phyloP scores from a whole-genome alignment of 257 asterid species.

The Solanum peruvianum region DNA sequence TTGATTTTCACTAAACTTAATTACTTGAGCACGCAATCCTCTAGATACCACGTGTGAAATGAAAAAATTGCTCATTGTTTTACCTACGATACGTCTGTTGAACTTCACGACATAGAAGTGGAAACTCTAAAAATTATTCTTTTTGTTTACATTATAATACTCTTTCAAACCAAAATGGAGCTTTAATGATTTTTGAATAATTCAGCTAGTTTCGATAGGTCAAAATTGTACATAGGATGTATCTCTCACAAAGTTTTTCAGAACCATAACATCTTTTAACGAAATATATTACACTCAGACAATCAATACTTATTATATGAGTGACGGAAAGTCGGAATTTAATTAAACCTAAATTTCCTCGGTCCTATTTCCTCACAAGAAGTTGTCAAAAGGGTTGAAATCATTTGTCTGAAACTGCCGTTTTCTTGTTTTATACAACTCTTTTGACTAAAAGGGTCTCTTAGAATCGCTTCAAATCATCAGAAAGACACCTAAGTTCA shows the following conservation, averaged over 20 bases:
- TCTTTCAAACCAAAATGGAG: background rate
- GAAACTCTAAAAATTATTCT: background rate
- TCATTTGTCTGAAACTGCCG: background rate
- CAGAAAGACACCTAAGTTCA: background rate
- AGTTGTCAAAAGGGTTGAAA: conserved; percentile 11
- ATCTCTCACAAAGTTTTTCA: background rate
- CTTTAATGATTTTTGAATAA: background rate
- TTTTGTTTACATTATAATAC: background rate
- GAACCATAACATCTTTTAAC: background rate
- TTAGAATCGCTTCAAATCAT: background rate
- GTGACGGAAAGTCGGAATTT: background rate
- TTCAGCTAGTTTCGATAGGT: background rate
- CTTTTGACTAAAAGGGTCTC: background rate
- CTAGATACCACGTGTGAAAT: background rate
- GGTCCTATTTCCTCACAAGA: background rate
- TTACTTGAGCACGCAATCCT: background rate
- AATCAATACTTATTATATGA: background rate
- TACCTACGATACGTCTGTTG: background rate
- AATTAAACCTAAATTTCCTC: background rate
- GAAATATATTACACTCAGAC: background rate
- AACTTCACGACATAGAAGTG: background rate
- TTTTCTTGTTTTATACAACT: background rate
- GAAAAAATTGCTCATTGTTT: background rate
- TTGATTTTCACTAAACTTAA: background rate
- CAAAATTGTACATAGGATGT: background rate